Percentiles rank a stretch among this genome's conserved stretches.
Evolutionary conservation across 2,329 filamentous ascomycete species (phyloP).

Genomic region (Xylariaceae sp.): DNA sequence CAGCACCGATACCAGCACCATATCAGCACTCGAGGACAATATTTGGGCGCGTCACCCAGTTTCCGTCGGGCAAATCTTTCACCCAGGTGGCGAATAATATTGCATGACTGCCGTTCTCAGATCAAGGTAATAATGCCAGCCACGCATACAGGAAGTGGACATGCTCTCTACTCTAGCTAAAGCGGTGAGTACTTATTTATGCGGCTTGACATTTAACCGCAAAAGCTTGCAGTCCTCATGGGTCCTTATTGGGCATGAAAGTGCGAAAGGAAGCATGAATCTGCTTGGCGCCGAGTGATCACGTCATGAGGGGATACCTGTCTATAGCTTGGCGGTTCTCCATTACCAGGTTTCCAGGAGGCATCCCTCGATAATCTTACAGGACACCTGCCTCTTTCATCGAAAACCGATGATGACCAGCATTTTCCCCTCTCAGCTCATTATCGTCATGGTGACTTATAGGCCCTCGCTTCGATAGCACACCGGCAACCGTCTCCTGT

Average conservation of each 20-base stretch:
- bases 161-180: background rate
- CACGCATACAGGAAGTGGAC: background rate
- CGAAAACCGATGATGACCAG: background rate
- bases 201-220: background rate
- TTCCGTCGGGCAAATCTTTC: background rate
- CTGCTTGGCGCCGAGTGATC: background rate
- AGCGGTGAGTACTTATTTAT: background rate
- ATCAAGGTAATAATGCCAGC: background rate
- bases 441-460: background rate
- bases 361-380: background rate
- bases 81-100: background rate
- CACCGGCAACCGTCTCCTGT: slow-evolving; percentile 9
- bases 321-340: background rate
- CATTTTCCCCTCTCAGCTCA: background rate
- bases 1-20: too few relatives aligned
- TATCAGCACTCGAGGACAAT: too few relatives aligned
- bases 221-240: background rate
- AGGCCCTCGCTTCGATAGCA: slow-evolving; percentile 8
- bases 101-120: background rate
- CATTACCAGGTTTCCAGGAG: background rate
- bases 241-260: too few relatives aligned
- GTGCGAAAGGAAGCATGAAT: too few relatives aligned
- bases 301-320: background rate
- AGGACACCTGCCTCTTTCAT: slow-evolving; percentile 22
- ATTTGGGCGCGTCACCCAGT: too few relatives aligned